Conservation (phyloP, 2,329 filamentous ascomycete genomes). For the Helotiales sp. region DNA sequence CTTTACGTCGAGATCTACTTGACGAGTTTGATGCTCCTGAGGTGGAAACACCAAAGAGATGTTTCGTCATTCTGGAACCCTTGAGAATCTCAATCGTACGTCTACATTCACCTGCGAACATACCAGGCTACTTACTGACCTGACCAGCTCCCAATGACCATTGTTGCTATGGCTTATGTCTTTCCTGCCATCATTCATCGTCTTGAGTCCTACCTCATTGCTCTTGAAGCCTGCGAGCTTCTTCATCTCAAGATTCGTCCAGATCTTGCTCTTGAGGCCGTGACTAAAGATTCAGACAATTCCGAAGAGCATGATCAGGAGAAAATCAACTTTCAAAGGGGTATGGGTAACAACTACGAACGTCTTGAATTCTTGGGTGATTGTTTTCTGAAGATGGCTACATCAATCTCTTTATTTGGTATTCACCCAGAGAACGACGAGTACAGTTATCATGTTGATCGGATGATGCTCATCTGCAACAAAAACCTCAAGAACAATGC, state of each 20-base stretch:
- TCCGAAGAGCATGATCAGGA: constrained; percentile 69
- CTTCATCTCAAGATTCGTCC: constrained; percentile 66
- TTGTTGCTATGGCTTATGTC: constrained; percentile 72
- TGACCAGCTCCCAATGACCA: constrained; percentile 61
- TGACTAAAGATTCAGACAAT: constrained; percentile 92
- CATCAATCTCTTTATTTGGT: constrained; percentile 82
- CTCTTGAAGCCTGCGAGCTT: constrained; percentile 68
- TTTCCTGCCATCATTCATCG: constrained; percentile 85
- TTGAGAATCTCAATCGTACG: constrained; percentile 74
- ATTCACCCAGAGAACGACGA: constrained; percentile 77
- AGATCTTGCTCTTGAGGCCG: constrained; percentile 76
- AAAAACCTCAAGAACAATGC: constrained; percentile 82
- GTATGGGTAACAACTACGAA: constrained; percentile 95
- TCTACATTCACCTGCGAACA: constrained; percentile 20
- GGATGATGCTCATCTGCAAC: constrained; percentile 92
- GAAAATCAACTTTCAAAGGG: constrained; percentile 72
- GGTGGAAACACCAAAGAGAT: constrained; percentile 45
- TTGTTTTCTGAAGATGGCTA: constrained; percentile 93
- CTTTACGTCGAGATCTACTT: constrained; percentile 80
- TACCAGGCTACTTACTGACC: not conserved
- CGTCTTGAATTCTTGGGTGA: constrained; percentile 92
- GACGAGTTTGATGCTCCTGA: constrained; percentile 61
- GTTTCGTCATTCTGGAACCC: constrained; percentile 75
- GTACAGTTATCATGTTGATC: constrained; percentile 83
- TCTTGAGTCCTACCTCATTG: constrained; percentile 79